phyloP scores from a whole-genome alignment of 371 early-diverging fungal genomes.

The Dinochytrium kinnereticum region DNA sequence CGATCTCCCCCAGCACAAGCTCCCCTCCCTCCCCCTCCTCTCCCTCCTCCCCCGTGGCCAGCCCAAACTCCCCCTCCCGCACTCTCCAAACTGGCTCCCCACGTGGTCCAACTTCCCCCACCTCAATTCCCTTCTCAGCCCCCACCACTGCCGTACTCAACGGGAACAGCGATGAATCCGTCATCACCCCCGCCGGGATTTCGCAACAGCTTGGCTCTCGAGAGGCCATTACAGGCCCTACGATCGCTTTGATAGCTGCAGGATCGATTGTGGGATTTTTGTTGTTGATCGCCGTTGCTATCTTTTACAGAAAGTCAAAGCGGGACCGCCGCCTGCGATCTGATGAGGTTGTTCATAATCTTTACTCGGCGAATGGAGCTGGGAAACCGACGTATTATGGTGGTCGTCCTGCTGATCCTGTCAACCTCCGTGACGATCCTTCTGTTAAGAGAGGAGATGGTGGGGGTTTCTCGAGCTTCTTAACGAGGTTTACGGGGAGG shows the following conservation, averaged over 20 bases:
- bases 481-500: too few relatives aligned
- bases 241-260: background rate
- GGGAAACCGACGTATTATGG: background rate
- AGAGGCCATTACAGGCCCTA: too few relatives aligned
- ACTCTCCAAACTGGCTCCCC: too few relatives aligned
- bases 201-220: background rate
- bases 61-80: too few relatives aligned
- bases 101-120: too few relatives aligned
- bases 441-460: too few relatives aligned
- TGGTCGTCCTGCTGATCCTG: background rate
- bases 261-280: background rate
- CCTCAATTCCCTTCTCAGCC: too few relatives aligned
- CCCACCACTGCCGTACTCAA: background rate
- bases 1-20: background rate
- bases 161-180: too few relatives aligned
- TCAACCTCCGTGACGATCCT: too few relatives aligned
- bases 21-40: too few relatives aligned
- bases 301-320: background rate
- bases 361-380: constrained; percentile 4
- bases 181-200: too few relatives aligned
- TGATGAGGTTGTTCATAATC: background rate
- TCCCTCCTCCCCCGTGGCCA: background rate
- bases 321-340: background rate
- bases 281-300: background rate
- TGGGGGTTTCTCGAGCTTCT: too few relatives aligned